Base-by-base conservation (phyloP, 2,329 filamentous ascomycete species). In the Fusarium acutatum region DNA sequence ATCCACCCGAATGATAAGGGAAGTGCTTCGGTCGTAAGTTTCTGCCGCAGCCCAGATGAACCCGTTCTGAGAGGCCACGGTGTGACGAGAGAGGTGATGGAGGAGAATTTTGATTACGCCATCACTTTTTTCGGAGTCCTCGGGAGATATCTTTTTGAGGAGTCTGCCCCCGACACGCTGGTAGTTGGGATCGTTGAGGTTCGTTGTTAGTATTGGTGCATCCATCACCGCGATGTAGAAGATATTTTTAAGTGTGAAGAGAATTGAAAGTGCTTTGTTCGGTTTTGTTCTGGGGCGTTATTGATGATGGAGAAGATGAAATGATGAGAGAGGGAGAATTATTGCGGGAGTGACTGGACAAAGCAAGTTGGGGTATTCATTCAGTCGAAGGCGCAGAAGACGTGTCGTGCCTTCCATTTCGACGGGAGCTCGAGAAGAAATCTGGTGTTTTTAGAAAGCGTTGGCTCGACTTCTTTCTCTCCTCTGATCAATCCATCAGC, bases 381-480 rank as follows among this genome's bases (percentile, higher is more conserved):
- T 15, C 30, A 3, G 4, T 52, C 8, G 2, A 13, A 26, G 17
- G 4, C 3, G n/a, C 13, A 20, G 3, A 15, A 20, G 9, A 15
- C 5, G 0, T 17, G 3, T 15, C 18, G 18, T 22, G 2, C 32
- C 35, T 35, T 52, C 49, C 49, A 20, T 15, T 26, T 15, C 9
- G n/a, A 49, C 3, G 0, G 22, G 26, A 15, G 5, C 1, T 3
- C 0, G 2, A 35, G n/a, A 15, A 26, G 13, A 11, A 6, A 8
- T 9, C 7, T 3, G 9, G 30, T 11, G 30, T 35, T 11, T 35
- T 11, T 1, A 5, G 47, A 52, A 52, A 26, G 47, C 2, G 13
- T 1, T 26, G 2, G 10, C 18, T 35, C 5, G 13, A 35, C 6
- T 35, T 12, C 32, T 35, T 35, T 20, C 17, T 52, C 6, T 0